A percentile compares a stretch with the other conserved stretches of the same genome.
phyloP scores from a whole-genome alignment of 2,329 filamentous ascomycete genomes.

The Diaporthe humulicola region DNA sequence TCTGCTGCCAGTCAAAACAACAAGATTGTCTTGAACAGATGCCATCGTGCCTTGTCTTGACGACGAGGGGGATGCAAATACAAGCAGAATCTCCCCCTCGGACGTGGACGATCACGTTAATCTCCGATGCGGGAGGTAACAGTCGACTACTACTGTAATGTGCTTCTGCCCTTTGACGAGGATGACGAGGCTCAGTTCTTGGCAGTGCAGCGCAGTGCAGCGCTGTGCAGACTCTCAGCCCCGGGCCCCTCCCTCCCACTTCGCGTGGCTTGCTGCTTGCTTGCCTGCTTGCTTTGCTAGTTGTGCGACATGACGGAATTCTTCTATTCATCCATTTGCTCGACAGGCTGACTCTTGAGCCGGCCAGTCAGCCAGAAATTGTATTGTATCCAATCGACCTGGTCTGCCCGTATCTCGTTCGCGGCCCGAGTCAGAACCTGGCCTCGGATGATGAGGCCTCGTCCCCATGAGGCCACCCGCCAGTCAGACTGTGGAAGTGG shows the following conservation, averaged over 20 bases:
- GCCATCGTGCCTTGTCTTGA: background rate
- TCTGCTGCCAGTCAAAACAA: background rate
- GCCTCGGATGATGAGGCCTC: constrained; percentile 14
- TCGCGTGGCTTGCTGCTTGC: constrained; percentile 15
- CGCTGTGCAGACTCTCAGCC: constrained; percentile 16
- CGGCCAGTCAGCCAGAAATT: background rate
- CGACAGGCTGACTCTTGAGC: constrained; percentile 24
- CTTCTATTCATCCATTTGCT: constrained; percentile 1
- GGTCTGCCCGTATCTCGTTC: background rate
- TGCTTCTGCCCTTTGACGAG: constrained; percentile 3
- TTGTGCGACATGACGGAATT: constrained; percentile 18
- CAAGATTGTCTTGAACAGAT: constrained; percentile 20
- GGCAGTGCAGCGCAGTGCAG: constrained; percentile 31
- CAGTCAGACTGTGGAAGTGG: background rate
- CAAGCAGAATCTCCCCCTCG: background rate
- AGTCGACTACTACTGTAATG: background rate
- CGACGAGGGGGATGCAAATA: constrained; percentile 21
- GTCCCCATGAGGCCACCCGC: background rate
- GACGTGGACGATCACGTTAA: constrained; percentile 8
- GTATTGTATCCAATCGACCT: background rate
- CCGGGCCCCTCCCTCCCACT: background rate
- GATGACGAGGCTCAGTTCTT: constrained; percentile 40
- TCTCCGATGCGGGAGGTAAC: background rate
- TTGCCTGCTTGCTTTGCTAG: background rate
- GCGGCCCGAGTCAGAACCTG: constrained; percentile 23